These are phyloP conservation scores for Ilex asprella DNA, from an alignment of 257 asterid species.

Conservation along the genomic window DNA sequence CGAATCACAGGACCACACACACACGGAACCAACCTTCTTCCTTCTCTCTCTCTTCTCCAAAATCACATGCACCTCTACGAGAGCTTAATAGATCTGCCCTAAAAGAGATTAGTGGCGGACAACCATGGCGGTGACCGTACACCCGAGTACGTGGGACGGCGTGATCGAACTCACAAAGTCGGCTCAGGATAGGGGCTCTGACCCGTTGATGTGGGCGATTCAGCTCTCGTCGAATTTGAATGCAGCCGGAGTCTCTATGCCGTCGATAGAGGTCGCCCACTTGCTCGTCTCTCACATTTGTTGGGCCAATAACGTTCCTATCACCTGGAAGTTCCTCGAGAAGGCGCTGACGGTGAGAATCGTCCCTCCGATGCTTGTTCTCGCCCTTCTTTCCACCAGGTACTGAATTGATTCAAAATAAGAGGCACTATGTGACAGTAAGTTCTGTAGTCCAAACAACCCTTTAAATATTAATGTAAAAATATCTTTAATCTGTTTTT, in stretches of 20 bases:
- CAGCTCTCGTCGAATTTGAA: constrained; percentile 55
- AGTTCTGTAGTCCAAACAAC: background rate
- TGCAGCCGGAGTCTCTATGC: constrained; percentile 59
- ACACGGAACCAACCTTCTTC: too few species aligned
- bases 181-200: constrained; percentile 65
- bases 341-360: constrained; percentile 61
- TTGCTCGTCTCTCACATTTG: constrained; percentile 79
- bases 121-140: constrained; percentile 13
- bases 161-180: constrained; percentile 66
- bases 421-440: too few species aligned
- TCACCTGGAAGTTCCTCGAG: constrained; percentile 86
- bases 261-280: constrained; percentile 70
- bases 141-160: constrained; percentile 41
- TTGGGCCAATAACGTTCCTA: constrained; percentile 67
- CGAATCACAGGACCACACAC: too few species aligned
- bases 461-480: too few species aligned
- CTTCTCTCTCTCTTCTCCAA: too few species aligned
- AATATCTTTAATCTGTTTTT: too few species aligned
- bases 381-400: constrained; percentile 82
- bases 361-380: constrained; percentile 74
- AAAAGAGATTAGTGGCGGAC: background rate
- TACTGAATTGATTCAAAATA: background rate
- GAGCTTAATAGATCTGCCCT: constrained; percentile 8
- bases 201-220: constrained; percentile 78
- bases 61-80: constrained; percentile 9